phyloP scores from a whole-genome alignment of 495 filamentous ascomycete species.

The Talaromyces nanjingensis region DNA sequence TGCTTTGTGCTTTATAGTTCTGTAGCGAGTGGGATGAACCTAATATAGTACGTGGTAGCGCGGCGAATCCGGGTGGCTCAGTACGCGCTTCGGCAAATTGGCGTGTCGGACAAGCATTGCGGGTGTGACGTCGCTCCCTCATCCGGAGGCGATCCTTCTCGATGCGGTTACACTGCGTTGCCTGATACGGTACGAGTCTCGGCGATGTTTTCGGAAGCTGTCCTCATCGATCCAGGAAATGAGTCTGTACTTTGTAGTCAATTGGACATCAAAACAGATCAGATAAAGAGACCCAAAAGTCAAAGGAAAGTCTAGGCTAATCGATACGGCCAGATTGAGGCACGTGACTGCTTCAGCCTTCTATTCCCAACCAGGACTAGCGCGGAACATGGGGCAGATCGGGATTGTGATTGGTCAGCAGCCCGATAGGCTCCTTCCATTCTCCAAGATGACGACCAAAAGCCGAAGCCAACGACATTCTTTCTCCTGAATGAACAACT shows the following conservation, averaged over 20 bases:
- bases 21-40: neutral
- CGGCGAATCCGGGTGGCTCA: neutral
- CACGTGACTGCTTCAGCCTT: neutral
- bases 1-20: neutral
- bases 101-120: neutral
- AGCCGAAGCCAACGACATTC: neutral
- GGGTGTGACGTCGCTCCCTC: conserved; percentile 4
- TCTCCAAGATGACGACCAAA: neutral
- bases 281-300: neutral
- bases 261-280: neutral
- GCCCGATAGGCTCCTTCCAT: neutral
- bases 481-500: neutral
- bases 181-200: neutral
- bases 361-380: neutral
- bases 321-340: neutral
- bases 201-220: neutral
- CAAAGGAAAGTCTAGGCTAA: neutral
- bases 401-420: neutral
- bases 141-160: neutral
- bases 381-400: neutral
- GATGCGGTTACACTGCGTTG: neutral
- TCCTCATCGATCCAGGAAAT: neutral
- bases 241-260: neutral
- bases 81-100: neutral
- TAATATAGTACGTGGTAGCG: neutral